A percentile compares a stretch with the other conserved stretches of the same genome.
Conservation (phyloP, 345 rosid species). For the Tarenaya hassleriana region DNA sequence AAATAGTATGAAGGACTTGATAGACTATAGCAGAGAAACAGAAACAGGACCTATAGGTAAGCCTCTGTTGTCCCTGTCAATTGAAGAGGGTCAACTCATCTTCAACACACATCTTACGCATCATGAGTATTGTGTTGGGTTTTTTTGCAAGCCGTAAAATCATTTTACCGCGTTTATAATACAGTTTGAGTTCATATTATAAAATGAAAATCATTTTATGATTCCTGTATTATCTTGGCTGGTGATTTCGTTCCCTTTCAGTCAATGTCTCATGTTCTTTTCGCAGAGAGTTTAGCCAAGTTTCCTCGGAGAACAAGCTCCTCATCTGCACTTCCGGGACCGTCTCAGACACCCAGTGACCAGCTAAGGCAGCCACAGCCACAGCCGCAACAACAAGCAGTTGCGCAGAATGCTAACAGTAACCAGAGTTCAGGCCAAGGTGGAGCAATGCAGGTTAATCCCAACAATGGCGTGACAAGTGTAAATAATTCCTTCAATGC, state of each 20-base stretch:
- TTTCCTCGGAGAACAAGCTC: constrained; percentile 69
- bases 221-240: background rate
- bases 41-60: constrained; percentile 96
- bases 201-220: background rate
- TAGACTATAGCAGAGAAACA: constrained; percentile 93
- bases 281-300: constrained; percentile 88
- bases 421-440: constrained; percentile 52
- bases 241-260: background rate
- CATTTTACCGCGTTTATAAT: too few relatives aligned
- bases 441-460: constrained; percentile 38
- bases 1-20: constrained; percentile 98
- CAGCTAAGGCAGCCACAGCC: constrained; percentile 25
- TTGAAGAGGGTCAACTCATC: background rate
- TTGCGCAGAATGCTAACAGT: constrained; percentile 39
- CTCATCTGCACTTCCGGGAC: constrained; percentile 46
- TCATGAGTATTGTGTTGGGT: too few relatives aligned
- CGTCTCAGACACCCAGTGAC: constrained; percentile 58
- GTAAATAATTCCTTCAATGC: constrained; percentile 51
- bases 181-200: too few relatives aligned
- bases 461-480: constrained; percentile 44
- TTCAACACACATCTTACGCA: background rate
- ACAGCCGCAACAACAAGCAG: constrained; percentile 33
- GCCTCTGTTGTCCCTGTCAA: constrained; percentile 17
- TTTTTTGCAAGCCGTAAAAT: too few relatives aligned
- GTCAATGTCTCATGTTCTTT: constrained; percentile 1